Evolutionary conservation across 2,329 filamentous ascomycete species (phyloP).

Genomic region (Torrubiella hemipterigena): DNA sequence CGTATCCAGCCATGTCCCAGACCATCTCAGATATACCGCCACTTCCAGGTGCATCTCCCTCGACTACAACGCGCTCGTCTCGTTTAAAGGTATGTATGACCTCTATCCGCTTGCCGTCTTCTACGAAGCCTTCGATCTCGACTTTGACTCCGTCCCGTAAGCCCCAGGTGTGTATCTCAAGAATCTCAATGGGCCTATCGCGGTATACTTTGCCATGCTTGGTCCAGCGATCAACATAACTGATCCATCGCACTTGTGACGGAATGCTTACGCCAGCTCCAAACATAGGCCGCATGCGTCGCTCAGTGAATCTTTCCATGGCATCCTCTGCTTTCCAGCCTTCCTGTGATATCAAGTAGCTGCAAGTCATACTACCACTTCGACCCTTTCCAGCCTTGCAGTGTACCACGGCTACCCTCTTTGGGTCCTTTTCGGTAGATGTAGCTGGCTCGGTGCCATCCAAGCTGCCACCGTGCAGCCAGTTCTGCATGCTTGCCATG

Average conservation of each 20-base stretch:
- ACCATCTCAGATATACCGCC: conserved; percentile 37
- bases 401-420: conserved; percentile 77
- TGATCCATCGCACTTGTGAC: conserved; percentile 77
- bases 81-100: conserved; percentile 68
- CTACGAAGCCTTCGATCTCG: conserved; percentile 69
- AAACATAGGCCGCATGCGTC: conserved; percentile 81
- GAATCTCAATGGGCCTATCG: conserved; percentile 70
- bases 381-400: conserved; percentile 96
- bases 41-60: conserved; percentile 40
- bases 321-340: conserved; percentile 43
- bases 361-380: conserved; percentile 77
- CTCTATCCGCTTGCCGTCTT: conserved; percentile 83
- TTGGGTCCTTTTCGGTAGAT: conserved; percentile 18
- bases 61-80: conserved; percentile 58
- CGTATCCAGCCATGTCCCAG: conserved; percentile 37
- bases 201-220: conserved; percentile 64
- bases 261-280: conserved; percentile 86
- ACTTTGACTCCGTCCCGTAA: conserved; percentile 80
- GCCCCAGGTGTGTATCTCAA: conserved; percentile 86
- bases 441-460: conserved; percentile 6
- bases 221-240: conserved; percentile 83
- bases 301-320: conserved; percentile 53
- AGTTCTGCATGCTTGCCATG: conserved; percentile 85
- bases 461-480: conserved; percentile 48
- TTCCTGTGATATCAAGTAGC: conserved; percentile 82